Evolutionary conservation across 2,329 filamentous ascomycete genomes (phyloP).

Genomic region (Penicillium occitanis): DNA sequence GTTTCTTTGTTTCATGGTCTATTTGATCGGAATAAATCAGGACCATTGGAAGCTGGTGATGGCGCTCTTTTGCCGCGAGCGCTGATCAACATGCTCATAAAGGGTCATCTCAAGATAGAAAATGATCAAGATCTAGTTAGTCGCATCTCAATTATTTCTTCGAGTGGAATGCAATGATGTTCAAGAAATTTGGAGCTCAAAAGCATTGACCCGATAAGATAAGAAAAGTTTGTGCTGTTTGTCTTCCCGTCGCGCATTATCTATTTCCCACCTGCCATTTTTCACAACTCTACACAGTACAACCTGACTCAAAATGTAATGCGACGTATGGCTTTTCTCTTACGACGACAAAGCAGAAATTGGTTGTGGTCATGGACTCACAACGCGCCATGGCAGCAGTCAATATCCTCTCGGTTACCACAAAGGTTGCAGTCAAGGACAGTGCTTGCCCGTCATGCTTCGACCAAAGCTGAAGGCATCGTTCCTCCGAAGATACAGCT

Average conservation of each 20-base stretch:
- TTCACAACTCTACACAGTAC: neutral
- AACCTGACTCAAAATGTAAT: conserved; percentile 20
- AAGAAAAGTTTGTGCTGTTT: conserved; percentile 42
- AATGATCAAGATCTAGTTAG: neutral
- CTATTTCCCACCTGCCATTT: neutral
- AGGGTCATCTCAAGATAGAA: neutral
- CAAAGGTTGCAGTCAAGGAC: conserved; percentile 28
- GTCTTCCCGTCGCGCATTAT: conserved; percentile 21
- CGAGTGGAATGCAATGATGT: neutral
- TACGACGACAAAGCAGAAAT: conserved; percentile 28
- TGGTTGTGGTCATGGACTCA: conserved; percentile 25
- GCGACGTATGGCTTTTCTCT: conserved; percentile 34
- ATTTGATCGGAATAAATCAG: neutral
- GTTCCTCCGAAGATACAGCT: conserved; percentile 56
- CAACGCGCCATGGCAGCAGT: conserved; percentile 15
- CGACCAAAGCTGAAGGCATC: neutral
- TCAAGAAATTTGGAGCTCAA: neutral
- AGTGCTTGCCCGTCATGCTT: neutral
- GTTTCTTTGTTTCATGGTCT: conserved; percentile 6
- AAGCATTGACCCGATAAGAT: conserved; percentile 25
- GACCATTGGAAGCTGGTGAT: neutral
- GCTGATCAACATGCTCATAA: conserved; percentile 3
- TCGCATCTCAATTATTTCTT: neutral
- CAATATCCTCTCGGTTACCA: conserved; percentile 29
- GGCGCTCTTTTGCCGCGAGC: neutral